A percentile compares a stretch with the other conserved stretches of the same genome.
phyloP scores from a whole-genome alignment of 2,329 filamentous ascomycete species.

The Penicillium fuscoglaucum region DNA sequence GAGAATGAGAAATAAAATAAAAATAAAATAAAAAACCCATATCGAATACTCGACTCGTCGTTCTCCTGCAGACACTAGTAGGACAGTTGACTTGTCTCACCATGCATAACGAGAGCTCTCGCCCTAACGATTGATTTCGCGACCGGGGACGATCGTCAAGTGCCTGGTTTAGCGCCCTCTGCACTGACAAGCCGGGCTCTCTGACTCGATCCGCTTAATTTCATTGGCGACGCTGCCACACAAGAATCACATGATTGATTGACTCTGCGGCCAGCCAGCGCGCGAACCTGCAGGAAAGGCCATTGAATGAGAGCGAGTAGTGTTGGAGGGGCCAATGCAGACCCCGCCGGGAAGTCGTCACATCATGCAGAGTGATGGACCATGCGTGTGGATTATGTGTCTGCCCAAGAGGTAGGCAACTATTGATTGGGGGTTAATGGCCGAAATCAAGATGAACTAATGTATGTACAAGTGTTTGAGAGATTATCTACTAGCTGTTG shows the following conservation, averaged over 20 bases:
- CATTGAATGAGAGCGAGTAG: constrained; percentile 26
- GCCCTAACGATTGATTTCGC: constrained; percentile 23
- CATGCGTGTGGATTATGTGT: constrained; percentile 14
- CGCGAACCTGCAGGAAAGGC: constrained; percentile 32
- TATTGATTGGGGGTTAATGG: constrained; percentile 18
- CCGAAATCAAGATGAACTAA: constrained; percentile 16
- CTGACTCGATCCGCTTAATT: constrained; percentile 7
- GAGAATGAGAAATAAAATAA: constrained; percentile 5
- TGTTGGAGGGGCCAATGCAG: constrained; percentile 19
- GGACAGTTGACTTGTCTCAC: constrained; percentile 36
- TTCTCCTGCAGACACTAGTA: constrained; percentile 16
- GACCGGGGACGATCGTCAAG: constrained; percentile 31
- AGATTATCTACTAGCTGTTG: constrained; percentile 10
- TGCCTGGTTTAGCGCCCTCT: constrained; percentile 25
- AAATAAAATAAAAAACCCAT: constrained; percentile 7
- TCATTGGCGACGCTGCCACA: constrained; percentile 29
- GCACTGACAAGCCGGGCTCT: constrained; percentile 18
- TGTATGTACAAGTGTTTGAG: constrained; percentile 7
- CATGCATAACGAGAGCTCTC: constrained; percentile 24
- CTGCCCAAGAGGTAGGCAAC: neutral
- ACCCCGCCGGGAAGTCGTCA: constrained; percentile 24
- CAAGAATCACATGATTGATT: constrained; percentile 42
- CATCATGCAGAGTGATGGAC: constrained; percentile 27
- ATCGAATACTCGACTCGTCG: constrained; percentile 28
- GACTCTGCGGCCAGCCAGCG: constrained; percentile 36